These are phyloP conservation scores for Penicillium chermesinum DNA, from an alignment of 495 filamentous ascomycete species.

Conservation along the genomic window DNA sequence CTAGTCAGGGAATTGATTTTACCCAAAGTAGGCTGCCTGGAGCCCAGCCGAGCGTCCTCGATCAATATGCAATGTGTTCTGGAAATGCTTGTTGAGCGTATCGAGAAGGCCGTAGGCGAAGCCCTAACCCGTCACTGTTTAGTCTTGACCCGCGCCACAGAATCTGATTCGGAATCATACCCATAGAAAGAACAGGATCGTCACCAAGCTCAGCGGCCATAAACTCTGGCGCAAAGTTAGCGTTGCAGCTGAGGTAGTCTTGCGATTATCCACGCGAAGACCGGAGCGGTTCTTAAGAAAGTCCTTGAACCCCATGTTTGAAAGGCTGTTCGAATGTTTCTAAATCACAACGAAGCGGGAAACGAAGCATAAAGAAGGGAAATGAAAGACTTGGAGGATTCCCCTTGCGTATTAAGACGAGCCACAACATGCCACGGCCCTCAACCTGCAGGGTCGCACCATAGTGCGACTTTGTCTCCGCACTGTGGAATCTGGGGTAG, in stretches of 20 bases:
- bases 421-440: background rate
- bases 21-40: constrained; percentile 52
- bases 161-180: too few relatives aligned
- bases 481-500: background rate
- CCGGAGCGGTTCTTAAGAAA: constrained; percentile 32
- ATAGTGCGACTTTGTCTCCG: constrained; percentile 4
- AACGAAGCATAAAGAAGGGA: background rate
- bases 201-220: constrained; percentile 43
- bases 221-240: constrained; percentile 56
- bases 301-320: constrained; percentile 4
- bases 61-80: constrained; percentile 48
- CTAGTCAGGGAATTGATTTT: background rate
- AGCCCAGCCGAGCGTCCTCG: constrained; percentile 47
- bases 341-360: background rate
- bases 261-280: constrained; percentile 38
- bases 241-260: constrained; percentile 51
- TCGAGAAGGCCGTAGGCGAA: constrained; percentile 48
- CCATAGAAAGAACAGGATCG: constrained; percentile 72
- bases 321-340: background rate
- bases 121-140: too few relatives aligned
- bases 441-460: constrained; percentile 9
- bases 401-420: background rate
- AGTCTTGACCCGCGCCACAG: too few relatives aligned
- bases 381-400: background rate
- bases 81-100: constrained; percentile 51